These are phyloP conservation scores for Prunus padus DNA, from an alignment of 306 rosid species.

Conservation along the genomic window DNA sequence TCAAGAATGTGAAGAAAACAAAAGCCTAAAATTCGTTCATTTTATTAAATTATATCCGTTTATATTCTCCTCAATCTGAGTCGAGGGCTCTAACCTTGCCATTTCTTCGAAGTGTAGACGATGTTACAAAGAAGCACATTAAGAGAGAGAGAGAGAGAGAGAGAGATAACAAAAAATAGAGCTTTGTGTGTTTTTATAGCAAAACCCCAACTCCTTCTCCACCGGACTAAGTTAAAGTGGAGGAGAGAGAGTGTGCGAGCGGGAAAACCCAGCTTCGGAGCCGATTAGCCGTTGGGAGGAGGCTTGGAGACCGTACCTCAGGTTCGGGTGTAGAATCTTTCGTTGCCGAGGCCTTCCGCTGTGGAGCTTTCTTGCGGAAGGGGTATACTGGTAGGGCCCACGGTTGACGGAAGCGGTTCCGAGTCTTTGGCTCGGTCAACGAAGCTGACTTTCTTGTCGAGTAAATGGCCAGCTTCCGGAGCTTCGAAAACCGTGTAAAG, in stretches of 20 bases:
- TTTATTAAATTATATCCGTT: background rate
- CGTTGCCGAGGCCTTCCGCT: background rate
- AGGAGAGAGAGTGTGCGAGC: slow-evolving; percentile 39
- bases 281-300: slow-evolving; percentile 8
- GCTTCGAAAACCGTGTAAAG: slow-evolving; percentile 42
- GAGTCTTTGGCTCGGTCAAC: slow-evolving; percentile 35
- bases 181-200: background rate
- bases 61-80: background rate
- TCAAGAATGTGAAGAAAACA: too few species aligned
- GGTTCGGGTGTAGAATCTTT: background rate
- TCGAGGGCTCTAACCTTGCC: slow-evolving; percentile 53
- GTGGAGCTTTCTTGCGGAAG: background rate
- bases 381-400: background rate
- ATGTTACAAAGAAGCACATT: background rate
- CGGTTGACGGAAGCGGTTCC: background rate
- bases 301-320: slow-evolving; percentile 27
- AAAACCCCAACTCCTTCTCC: slow-evolving; percentile 17
- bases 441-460: slow-evolving; percentile 11
- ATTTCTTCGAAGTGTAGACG: slow-evolving; percentile 18
- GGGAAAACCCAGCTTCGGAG: slow-evolving; percentile 50
- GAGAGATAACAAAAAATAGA: background rate
- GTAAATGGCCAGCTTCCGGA: background rate
- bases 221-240: slow-evolving; percentile 24
- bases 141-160: background rate
- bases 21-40: background rate